Conservation (phyloP, 2,329 filamentous ascomycete genomes). For the Rosellinia necatrix region DNA sequence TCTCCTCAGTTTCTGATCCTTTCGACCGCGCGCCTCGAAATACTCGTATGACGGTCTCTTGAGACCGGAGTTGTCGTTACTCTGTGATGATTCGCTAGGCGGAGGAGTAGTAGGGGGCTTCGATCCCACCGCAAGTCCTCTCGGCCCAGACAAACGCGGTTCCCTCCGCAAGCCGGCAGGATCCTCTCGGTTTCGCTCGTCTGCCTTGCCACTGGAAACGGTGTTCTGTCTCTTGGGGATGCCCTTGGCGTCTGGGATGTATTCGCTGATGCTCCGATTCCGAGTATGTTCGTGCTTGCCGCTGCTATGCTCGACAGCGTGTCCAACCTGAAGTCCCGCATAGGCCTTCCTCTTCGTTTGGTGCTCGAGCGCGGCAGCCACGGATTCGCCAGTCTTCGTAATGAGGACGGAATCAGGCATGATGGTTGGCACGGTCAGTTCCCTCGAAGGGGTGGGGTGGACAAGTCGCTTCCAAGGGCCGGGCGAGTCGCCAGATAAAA, state of each 20-base stretch:
- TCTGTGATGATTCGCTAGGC: constrained; percentile 71
- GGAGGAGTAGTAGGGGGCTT: constrained; percentile 82
- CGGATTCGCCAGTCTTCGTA: constrained; percentile 56
- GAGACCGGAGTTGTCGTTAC: constrained; percentile 48
- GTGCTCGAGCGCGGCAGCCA: constrained; percentile 54
- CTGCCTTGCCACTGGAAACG: constrained; percentile 65
- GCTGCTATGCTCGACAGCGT: constrained; percentile 37
- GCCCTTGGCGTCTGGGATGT: constrained; percentile 72
- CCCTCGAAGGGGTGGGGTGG: constrained; percentile 54
- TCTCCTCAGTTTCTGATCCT: constrained; percentile 70
- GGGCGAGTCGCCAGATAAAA: constrained; percentile 67
- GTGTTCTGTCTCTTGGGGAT: constrained; percentile 74
- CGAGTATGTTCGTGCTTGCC: constrained; percentile 57
- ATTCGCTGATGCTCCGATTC: constrained; percentile 88
- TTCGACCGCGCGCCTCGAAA: constrained; percentile 71
- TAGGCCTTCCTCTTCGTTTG: constrained; percentile 64
- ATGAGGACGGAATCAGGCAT: constrained; percentile 54
- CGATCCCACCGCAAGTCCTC: constrained; percentile 70
- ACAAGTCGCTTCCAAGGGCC: constrained; percentile 66
- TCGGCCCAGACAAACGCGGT: constrained; percentile 75
- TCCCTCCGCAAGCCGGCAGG: constrained; percentile 69
- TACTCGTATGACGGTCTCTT: constrained; percentile 59
- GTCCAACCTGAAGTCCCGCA: constrained; percentile 48
- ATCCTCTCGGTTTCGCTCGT: constrained; percentile 42
- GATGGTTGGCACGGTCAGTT: constrained; percentile 44